phyloP scores from a whole-genome alignment of 495 filamentous ascomycete genomes.

The Daldinia caldariorum region DNA sequence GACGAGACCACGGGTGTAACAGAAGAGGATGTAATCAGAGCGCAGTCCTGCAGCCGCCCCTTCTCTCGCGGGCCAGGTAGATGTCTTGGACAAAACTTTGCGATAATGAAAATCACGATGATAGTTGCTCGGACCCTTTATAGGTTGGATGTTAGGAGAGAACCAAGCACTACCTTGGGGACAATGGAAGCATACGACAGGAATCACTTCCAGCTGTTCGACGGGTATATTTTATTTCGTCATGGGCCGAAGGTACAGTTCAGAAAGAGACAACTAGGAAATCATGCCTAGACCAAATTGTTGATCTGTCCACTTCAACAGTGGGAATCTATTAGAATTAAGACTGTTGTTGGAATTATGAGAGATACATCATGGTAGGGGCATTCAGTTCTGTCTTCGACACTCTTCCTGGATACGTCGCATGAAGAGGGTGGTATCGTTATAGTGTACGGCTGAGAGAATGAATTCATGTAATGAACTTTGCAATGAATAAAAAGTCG shows the following conservation, averaged over 20 bases:
- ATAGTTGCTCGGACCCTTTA: constrained; percentile 38
- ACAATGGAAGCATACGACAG: constrained; percentile 6
- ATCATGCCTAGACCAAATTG: no score
- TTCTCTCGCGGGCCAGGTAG: constrained; percentile 42
- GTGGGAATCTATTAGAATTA: no score
- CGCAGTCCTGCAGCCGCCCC: constrained; percentile 24
- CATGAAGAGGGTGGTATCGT: no score
- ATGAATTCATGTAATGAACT: no score
- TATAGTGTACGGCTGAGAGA: no score
- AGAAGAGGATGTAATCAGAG: constrained; percentile 18
- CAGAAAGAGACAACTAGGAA: background rate
- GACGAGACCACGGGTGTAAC: constrained; percentile 21
- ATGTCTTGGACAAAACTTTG: constrained; percentile 48
- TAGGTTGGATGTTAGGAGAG: constrained; percentile 21
- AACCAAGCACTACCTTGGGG: constrained; percentile 26
- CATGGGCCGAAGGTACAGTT: constrained; percentile 36
- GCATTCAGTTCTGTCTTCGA: no score
- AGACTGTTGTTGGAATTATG: no score
- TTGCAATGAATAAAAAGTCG: no score
- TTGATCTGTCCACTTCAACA: no score
- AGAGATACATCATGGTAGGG: no score
- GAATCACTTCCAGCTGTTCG: constrained; percentile 26
- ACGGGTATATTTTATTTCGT: constrained; percentile 23
- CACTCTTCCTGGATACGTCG: no score
- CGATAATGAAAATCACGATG: constrained; percentile 44